Conservation (phyloP, 169 alveolate genomes). For the Sarcocystis neurona region DNA sequence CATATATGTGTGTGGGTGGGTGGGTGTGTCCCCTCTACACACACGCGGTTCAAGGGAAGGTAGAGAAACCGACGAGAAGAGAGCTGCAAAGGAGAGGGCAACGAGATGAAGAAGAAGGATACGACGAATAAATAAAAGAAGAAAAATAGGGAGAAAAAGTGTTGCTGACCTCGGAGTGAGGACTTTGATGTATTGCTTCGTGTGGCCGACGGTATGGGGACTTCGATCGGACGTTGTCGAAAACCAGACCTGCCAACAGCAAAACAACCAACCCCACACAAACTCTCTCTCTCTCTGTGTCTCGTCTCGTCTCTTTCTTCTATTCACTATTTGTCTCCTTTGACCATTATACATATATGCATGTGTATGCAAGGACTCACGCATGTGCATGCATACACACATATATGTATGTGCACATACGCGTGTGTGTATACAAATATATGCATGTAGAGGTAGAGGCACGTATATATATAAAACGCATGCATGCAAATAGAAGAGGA, state of each 20-base stretch:
- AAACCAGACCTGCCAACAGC: slow-evolving; percentile 63
- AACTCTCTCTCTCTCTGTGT: too few relatives aligned
- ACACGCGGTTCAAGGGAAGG: background rate
- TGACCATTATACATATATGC: too few relatives aligned
- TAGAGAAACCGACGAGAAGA: background rate
- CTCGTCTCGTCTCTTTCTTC: too few relatives aligned
- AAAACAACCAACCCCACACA: background rate
- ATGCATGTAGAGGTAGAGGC: background rate
- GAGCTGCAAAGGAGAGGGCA: background rate
- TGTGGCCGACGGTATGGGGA: slow-evolving; percentile 67
- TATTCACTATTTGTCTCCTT: too few relatives aligned
- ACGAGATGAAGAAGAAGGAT: background rate
- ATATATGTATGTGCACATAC: background rate
- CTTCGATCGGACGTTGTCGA: slow-evolving; percentile 52
- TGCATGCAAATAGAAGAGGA: background rate
- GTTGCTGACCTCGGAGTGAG: slow-evolving; percentile 59
- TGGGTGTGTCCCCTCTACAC: background rate
- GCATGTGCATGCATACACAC: background rate
- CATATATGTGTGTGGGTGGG: background rate
- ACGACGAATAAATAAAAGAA: background rate
- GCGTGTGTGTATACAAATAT: background rate
- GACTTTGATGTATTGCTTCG: slow-evolving; percentile 70
- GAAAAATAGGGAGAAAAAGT: background rate
- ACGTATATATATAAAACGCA: background rate
- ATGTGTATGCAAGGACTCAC: too few relatives aligned